Evolutionary conservation across 2,329 filamentous ascomycete species (phyloP).

Genomic region (Diplodia sapinea): DNA sequence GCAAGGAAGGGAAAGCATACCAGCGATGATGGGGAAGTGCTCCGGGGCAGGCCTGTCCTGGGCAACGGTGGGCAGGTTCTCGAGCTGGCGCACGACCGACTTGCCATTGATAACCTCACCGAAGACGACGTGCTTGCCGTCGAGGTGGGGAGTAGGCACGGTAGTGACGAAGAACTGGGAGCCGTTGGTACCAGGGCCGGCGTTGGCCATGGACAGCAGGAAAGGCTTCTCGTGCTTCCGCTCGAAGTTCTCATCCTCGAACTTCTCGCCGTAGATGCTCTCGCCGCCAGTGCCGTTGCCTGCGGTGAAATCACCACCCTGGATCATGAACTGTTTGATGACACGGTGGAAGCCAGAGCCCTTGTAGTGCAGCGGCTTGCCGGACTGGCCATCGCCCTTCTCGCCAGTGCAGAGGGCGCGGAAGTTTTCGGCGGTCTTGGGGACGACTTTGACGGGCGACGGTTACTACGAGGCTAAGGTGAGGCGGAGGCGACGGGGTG

Average conservation of each 20-base stretch:
- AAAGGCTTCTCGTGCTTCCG: constrained; percentile 92
- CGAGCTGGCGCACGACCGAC: constrained; percentile 85
- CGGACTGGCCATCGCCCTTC: constrained; percentile 80
- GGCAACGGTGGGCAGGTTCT: constrained; percentile 76
- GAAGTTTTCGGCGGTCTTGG: constrained; percentile 97
- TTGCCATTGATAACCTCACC: constrained; percentile 93
- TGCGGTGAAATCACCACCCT: constrained; percentile 95
- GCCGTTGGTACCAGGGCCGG: constrained; percentile 92
- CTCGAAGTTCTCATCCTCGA: constrained; percentile 94
- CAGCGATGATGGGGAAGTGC: constrained; percentile 65
- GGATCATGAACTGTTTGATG: constrained; percentile 99
- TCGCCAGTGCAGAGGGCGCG: constrained; percentile 92
- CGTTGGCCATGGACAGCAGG: constrained; percentile 96
- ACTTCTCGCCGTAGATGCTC: constrained; percentile 97
- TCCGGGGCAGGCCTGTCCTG: constrained; percentile 80
- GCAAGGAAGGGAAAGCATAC: constrained; percentile 38
- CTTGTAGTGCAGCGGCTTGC: constrained; percentile 92
- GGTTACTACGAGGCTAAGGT: constrained; percentile 16
- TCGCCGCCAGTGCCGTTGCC: constrained; percentile 96
- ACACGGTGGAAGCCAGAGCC: constrained; percentile 91
- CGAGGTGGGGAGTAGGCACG: constrained; percentile 89
- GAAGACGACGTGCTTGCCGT: constrained; percentile 97
- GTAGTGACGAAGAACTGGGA: constrained; percentile 99
- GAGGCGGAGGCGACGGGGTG: constrained; percentile 29
- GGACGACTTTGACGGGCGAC: constrained; percentile 65